These are phyloP conservation scores for Stropharia rugosoannulata DNA, from an alignment of 768 basidiomycete genomes.

Conservation along the genomic window DNA sequence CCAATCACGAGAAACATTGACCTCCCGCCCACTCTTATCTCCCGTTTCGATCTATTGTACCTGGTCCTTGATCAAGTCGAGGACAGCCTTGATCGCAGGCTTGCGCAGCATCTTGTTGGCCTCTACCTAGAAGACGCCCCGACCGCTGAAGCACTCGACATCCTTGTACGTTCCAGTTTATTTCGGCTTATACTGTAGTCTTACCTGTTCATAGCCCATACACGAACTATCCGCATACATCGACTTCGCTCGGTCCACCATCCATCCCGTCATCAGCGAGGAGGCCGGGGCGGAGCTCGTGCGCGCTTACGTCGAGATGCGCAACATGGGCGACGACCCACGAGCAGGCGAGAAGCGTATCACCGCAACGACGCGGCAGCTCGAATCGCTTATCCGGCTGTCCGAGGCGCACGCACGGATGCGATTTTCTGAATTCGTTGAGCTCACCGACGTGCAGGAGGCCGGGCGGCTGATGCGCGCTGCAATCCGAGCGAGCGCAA, in stretches of 20 bases:
- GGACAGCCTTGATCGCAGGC: conserved; percentile 77
- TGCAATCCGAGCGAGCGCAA: conserved; percentile 91
- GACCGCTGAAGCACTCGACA: conserved; percentile 59
- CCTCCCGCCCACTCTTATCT: conserved; percentile 95
- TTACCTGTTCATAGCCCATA: conserved; percentile 56
- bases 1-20: conserved; percentile 97
- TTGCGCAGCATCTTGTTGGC: conserved; percentile 92
- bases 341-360: conserved; percentile 89
- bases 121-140: conserved; percentile 93
- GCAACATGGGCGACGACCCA: conserved; percentile 88
- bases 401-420: conserved; percentile 96
- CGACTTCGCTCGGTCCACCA: conserved; percentile 83
- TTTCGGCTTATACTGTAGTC: neutral
- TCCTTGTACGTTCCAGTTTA: conserved; percentile 57
- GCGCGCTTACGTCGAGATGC: conserved; percentile 88
- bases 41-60: conserved; percentile 95
- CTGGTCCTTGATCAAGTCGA: conserved; percentile 95
- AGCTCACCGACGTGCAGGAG: conserved; percentile 84
- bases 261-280: conserved; percentile 86
- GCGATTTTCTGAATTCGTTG: conserved; percentile 88
- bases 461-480: conserved; percentile 95
- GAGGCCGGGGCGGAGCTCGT: conserved; percentile 86
- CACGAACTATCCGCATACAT: conserved; percentile 93
- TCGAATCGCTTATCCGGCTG: conserved; percentile 96
- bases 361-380: conserved; percentile 95